Conservation (phyloP, 768 basidiomycete species). For the Leucogyrophana mollusca region DNA sequence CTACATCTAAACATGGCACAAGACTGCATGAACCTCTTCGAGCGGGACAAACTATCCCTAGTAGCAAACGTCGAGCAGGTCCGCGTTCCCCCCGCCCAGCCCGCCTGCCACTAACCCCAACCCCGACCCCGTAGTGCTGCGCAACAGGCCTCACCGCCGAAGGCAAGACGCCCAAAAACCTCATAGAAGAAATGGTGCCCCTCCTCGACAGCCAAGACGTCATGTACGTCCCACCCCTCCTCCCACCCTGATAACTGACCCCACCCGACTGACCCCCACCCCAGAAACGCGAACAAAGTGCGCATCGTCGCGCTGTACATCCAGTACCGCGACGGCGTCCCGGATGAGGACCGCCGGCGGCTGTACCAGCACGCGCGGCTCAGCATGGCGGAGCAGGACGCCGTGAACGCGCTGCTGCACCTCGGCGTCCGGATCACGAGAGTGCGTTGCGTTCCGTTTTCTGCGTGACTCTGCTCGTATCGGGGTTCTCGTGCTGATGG, state of each 20-base stretch:
- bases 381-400: conserved; percentile 87
- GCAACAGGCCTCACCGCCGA: conserved; percentile 90
- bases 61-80: conserved; percentile 93
- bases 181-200: conserved; percentile 99
- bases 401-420: conserved; percentile 80
- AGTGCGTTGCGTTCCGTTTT: conserved; percentile 41
- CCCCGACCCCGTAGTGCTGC: no score
- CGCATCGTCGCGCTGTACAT: conserved; percentile 96
- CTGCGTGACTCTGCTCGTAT: no score
- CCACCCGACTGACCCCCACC: no score
- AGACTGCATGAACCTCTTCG: conserved; percentile 94
- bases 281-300: conserved; percentile 88
- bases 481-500: no score
- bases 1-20: conserved; percentile 97
- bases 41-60: conserved; percentile 78
- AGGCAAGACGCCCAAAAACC: conserved; percentile 89
- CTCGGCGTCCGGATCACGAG: conserved; percentile 84
- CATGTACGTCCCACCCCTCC: no score
- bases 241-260: conserved; percentile 1
- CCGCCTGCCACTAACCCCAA: no score
- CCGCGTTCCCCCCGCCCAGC: conserved; percentile 6
- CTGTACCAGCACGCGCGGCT: conserved; percentile 94
- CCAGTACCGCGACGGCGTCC: conserved; percentile 92
- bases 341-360: conserved; percentile 94
- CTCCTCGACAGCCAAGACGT: conserved; percentile 85